These are phyloP conservation scores for Pelagophyceae sp. DNA, from an alignment of 352 stramenopile species.

Conservation along the genomic window DNA sequence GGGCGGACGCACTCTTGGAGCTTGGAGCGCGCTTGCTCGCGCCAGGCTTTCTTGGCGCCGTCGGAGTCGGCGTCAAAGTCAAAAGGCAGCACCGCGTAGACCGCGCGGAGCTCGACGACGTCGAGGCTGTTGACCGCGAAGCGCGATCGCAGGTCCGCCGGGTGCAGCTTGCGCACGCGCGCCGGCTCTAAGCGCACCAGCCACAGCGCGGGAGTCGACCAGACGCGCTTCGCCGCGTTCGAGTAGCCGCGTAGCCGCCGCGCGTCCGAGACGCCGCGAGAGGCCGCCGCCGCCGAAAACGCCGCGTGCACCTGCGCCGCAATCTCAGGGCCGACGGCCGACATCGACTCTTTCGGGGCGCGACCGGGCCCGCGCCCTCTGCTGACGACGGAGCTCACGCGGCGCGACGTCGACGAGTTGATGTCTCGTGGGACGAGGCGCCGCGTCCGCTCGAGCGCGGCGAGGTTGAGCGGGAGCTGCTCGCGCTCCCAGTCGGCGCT, in stretches of 20 bases:
- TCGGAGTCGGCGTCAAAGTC: slow-evolving; percentile 36
- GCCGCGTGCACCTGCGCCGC: too few species aligned
- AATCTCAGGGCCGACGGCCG: too few species aligned
- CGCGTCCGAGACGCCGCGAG: background rate
- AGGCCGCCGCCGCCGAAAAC: background rate
- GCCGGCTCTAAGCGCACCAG: slow-evolving; percentile 26
- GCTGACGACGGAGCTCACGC: too few species aligned
- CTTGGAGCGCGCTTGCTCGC: background rate
- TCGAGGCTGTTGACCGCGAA: slow-evolving; percentile 37
- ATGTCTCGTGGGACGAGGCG: background rate
- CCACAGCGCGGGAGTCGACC: slow-evolving; percentile 31
- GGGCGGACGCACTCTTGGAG: background rate
- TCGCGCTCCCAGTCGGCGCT: background rate
- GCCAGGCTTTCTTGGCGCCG: slow-evolving; percentile 27
- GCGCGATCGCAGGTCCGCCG: slow-evolving; percentile 36
- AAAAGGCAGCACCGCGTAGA: slow-evolving; percentile 33
- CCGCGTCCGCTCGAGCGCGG: background rate
- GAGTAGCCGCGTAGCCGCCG: background rate
- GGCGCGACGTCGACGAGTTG: background rate
- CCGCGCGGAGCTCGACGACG: slow-evolving; percentile 36
- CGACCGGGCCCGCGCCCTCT: too few species aligned
- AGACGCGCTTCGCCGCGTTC: slow-evolving; percentile 22
- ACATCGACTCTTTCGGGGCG: too few species aligned
- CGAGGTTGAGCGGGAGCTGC: background rate
- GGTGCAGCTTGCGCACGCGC: slow-evolving; percentile 37